phyloP scores from a whole-genome alignment of 2,329 filamentous ascomycete species.

The Pyrenophora teres region DNA sequence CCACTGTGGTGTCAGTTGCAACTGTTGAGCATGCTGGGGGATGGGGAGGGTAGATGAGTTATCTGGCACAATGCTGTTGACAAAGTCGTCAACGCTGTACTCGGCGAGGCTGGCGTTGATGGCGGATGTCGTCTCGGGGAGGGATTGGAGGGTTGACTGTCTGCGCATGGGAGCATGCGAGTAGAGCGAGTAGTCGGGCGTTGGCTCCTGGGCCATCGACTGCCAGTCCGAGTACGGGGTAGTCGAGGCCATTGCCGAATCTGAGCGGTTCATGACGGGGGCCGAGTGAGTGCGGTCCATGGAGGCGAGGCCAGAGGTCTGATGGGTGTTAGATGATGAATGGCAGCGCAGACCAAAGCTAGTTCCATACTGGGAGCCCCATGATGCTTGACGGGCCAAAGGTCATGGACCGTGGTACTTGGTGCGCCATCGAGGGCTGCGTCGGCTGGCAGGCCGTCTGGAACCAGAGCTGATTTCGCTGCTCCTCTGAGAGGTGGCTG shows the following conservation, averaged over 20 bases:
- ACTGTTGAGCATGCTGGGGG: conserved; percentile 26
- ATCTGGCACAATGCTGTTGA: conserved; percentile 37
- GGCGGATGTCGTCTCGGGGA: conserved; percentile 27
- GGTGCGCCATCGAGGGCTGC: conserved; percentile 30
- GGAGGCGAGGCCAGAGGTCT: conserved; percentile 29
- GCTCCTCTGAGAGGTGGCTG: conserved; percentile 40
- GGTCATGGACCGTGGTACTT: conserved; percentile 45
- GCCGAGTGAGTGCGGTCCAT: conserved; percentile 46
- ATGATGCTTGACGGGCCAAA: conserved; percentile 26
- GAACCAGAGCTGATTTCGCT: conserved; percentile 44
- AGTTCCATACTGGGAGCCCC: conserved; percentile 41
- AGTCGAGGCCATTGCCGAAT: conserved; percentile 29
- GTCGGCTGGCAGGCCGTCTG: conserved; percentile 29
- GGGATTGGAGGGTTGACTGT: conserved; percentile 31
- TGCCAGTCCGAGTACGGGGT: conserved; percentile 32
- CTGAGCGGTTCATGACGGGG: conserved; percentile 39
- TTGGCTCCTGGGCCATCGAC: conserved; percentile 23
- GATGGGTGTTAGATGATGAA: conserved; percentile 36
- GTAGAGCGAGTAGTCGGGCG: conserved; percentile 41
- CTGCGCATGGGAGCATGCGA: conserved; percentile 29
- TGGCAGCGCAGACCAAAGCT: conserved; percentile 31
- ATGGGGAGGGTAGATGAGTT: conserved; percentile 28
- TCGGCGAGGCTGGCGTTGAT: conserved; percentile 33
- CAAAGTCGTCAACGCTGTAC: conserved; percentile 46
- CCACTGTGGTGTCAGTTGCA: conserved; percentile 45